Conservation (phyloP, 2,329 filamentous ascomycete species). For the Neocucurbitaria cava region DNA sequence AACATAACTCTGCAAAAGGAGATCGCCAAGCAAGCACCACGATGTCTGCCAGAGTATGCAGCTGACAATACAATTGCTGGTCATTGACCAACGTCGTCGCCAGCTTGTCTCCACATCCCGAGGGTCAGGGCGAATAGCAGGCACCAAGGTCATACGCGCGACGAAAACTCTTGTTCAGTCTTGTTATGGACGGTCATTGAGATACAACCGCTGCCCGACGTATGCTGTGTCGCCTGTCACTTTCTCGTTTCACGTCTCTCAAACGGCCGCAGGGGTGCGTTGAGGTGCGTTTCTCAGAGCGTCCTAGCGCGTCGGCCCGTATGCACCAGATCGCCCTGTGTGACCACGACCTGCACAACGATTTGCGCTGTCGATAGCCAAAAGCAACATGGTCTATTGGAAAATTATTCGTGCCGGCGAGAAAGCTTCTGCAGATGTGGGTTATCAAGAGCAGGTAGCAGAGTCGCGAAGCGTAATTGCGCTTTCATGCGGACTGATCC, state of each 20-base stretch:
- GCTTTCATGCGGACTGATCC: slow-evolving; percentile 19
- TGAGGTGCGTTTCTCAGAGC: slow-evolving; percentile 15
- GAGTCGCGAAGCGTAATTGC: slow-evolving; percentile 14
- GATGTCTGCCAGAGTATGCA: slow-evolving; percentile 7
- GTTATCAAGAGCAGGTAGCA: slow-evolving; percentile 6
- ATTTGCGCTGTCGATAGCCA: slow-evolving; percentile 16
- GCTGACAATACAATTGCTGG: slow-evolving; percentile 15
- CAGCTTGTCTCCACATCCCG: slow-evolving; percentile 15
- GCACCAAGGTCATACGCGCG: slow-evolving; percentile 26
- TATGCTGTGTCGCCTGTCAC: slow-evolving; percentile 40
- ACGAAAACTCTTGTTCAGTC: slow-evolving; percentile 13
- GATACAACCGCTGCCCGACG: slow-evolving; percentile 28
- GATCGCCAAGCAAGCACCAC: slow-evolving; percentile 1
- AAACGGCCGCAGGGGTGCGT: slow-evolving; percentile 35
- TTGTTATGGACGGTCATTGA: slow-evolving; percentile 17
- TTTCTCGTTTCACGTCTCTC: slow-evolving; percentile 32
- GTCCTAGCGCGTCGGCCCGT: slow-evolving; percentile 38
- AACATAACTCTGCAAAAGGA: background rate
- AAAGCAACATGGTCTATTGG: slow-evolving; percentile 19
- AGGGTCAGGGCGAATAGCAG: slow-evolving; percentile 13
- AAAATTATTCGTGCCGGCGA: background rate
- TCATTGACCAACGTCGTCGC: slow-evolving; percentile 10
- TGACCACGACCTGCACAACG: slow-evolving; percentile 21
- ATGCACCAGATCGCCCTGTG: slow-evolving; percentile 32
- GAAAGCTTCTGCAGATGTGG: background rate